These are phyloP conservation scores for Umbelopsis sp. DNA, from an alignment of 192 early-diverging fungal species.

Conservation along the genomic window DNA sequence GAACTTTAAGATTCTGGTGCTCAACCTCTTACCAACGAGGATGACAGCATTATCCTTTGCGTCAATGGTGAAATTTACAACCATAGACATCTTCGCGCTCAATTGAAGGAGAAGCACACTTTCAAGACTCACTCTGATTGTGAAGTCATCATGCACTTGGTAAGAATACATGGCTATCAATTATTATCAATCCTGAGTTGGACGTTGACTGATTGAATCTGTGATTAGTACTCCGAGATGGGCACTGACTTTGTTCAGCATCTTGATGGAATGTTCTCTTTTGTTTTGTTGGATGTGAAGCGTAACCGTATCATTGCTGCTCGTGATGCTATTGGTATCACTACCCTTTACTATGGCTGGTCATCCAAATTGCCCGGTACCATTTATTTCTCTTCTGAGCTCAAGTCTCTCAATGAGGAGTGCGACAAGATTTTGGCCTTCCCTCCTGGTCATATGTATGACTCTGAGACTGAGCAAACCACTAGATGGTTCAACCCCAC, in stretches of 20 bases:
- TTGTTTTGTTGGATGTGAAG: slow-evolving; percentile 86
- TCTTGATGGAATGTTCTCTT: slow-evolving; percentile 98
- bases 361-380: slow-evolving; percentile 80
- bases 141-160: slow-evolving; percentile 93
- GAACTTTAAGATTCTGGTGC: slow-evolving; percentile 79
- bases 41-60: slow-evolving; percentile 83
- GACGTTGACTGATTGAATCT: neutral
- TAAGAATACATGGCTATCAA: slow-evolving; percentile 37
- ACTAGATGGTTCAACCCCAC: slow-evolving; percentile 88
- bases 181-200: neutral
- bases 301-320: slow-evolving; percentile 87
- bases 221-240: slow-evolving; percentile 78
- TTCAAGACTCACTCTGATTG: slow-evolving; percentile 99
- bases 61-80: slow-evolving; percentile 99
- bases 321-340: slow-evolving; percentile 97
- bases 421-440: slow-evolving; percentile 97
- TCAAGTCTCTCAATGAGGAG: slow-evolving; percentile 96
- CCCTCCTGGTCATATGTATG: slow-evolving; percentile 96
- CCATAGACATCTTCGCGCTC: slow-evolving; percentile 81
- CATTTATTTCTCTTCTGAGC: slow-evolving; percentile 91
- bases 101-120: slow-evolving; percentile 66
- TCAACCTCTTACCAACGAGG: slow-evolving; percentile 92
- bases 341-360: slow-evolving; percentile 96
- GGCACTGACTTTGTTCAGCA: slow-evolving; percentile 80
- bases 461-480: slow-evolving; percentile 74